Evolutionary conservation across 2,329 filamentous ascomycete genomes (phyloP), one percentile per base, ranked within the genome.

Genomic region (Diplodia mutila): DNA sequence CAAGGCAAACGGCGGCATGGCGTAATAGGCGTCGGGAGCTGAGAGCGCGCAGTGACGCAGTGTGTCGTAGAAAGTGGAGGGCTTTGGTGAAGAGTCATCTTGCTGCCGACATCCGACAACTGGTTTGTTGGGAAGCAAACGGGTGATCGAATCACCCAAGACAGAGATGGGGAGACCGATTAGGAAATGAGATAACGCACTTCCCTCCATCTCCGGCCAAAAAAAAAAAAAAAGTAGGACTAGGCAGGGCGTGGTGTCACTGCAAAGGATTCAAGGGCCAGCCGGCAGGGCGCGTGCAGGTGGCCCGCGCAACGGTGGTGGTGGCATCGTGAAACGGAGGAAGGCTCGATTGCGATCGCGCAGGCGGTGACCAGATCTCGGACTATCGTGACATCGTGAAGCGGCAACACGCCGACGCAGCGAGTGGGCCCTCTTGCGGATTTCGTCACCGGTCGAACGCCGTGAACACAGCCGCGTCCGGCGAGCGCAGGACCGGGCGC

Each of bases 1-100:
- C 29, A 71, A 71, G 61, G 72, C 72, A 2, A 76, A 77, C 67
- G 75, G 73, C 6, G 74, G 74, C 0, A 73, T 75, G 72, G 68
- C 61, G 12, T 69, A 63, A 37, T 18, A 34, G 34, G 39, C n/a
- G n/a, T n/a, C n/a, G n/a, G n/a, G n/a, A n/a, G n/a, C n/a, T n/a
- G n/a, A n/a, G n/a, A n/a, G n/a, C 9, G 25, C 55, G 37, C 55
- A 29, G 55, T 29, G 25, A 21, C 39, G 55, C 37, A 39, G 29
- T 8, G 29, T 32, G 29, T 32, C 29, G 9, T 32, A 32, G 29
- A 8, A 32, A 32, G 29, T 32, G 29, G 29, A 32, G 29, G 55
- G 16, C 18, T 11, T 29, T 27, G 18, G 14, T 32, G n/a, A 51
- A 52, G 59, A 63, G 59, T 63, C 59, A 63, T 63, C 29, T 12